A percentile compares a stretch with the other conserved stretches of the same genome.
These are phyloP conservation scores for Plasmodium relictum DNA, from an alignment of 169 alveolate species.

Conservation along the genomic window DNA sequence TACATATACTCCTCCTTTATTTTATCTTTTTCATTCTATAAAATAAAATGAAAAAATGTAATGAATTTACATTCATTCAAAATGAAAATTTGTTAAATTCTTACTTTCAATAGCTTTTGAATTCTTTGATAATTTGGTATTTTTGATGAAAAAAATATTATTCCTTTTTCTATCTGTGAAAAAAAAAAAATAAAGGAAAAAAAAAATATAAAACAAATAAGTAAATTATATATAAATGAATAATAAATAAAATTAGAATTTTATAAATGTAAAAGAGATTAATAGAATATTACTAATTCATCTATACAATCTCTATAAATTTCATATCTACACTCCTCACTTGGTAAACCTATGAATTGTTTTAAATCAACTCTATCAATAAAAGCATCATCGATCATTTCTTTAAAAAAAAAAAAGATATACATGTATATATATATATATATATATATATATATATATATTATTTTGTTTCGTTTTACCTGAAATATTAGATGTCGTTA, in stretches of 20 bases:
- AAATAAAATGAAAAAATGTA: not conserved
- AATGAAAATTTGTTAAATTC: not conserved
- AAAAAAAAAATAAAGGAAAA: conserved; percentile 15
- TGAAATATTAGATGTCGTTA: conserved; percentile 87
- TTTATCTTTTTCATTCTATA: conserved; percentile 26
- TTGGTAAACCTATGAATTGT: conserved; percentile 84
- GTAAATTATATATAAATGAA: conserved; percentile 1
- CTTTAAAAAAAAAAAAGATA: conserved; percentile 40
- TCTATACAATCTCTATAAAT: conserved; percentile 83
- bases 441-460: not conserved
- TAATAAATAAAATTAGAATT: conserved; percentile 2
- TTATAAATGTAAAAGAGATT: too few relatives aligned
- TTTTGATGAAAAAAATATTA: conserved; percentile 37
- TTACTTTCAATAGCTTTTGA: conserved; percentile 25
- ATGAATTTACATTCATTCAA: not conserved
- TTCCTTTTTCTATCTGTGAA: conserved; percentile 55
- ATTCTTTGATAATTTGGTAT: conserved; percentile 57
- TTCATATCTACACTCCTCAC: conserved; percentile 79
- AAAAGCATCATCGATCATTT: conserved; percentile 87
- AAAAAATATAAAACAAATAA: not conserved
- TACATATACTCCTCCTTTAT: conserved; percentile 52
- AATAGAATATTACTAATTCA: conserved; percentile 73
- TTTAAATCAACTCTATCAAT: conserved; percentile 88
- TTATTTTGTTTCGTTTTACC: conserved; percentile 41
- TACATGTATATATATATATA: not conserved